Conservation (phyloP, 73 alveolate genomes). For the Paramecium octaurelia region DNA sequence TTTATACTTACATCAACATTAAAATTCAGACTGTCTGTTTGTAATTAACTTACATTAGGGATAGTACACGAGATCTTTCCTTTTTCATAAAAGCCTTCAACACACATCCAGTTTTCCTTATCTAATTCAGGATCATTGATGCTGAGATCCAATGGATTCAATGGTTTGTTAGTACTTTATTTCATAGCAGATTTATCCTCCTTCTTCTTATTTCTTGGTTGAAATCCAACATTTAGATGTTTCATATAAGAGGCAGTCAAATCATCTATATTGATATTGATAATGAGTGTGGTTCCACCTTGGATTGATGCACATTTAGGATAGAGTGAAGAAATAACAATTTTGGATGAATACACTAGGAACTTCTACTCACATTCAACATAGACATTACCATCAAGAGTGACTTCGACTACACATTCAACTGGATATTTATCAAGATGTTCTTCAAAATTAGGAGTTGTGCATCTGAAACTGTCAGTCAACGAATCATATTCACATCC, state of each 20-base stretch:
- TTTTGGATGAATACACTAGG: conserved; percentile 91
- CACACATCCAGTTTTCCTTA: conserved; percentile 89
- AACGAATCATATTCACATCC: conserved; percentile 86
- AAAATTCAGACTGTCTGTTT: conserved; percentile 79
- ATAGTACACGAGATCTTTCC: conserved; percentile 89
- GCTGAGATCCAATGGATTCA: conserved; percentile 79
- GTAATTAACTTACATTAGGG: conserved; percentile 83
- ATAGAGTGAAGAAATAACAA: conserved; percentile 83
- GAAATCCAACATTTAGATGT: conserved; percentile 93
- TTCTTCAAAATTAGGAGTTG: conserved; percentile 97
- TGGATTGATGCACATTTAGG: conserved; percentile 98
- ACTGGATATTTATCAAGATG: conserved; percentile 88
- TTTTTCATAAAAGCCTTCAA: conserved; percentile 88
- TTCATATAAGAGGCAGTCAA: conserved; percentile 79
- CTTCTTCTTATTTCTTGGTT: conserved; percentile 76
- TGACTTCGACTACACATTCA: conserved; percentile 91
- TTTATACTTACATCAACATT: conserved; percentile 96
- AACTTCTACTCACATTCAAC: conserved; percentile 94
- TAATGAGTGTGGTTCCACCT: conserved; percentile 92
- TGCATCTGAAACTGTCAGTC: conserved; percentile 82
- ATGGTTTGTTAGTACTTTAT: conserved; percentile 27
- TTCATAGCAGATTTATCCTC: conserved; percentile 36
- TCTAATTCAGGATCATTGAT: conserved; percentile 85
- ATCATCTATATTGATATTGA: conserved; percentile 86
- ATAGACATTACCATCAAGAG: conserved; percentile 96